Evolutionary conservation across 805 yeast species (phyloP).

Genomic region (Candida tibetensis): DNA sequence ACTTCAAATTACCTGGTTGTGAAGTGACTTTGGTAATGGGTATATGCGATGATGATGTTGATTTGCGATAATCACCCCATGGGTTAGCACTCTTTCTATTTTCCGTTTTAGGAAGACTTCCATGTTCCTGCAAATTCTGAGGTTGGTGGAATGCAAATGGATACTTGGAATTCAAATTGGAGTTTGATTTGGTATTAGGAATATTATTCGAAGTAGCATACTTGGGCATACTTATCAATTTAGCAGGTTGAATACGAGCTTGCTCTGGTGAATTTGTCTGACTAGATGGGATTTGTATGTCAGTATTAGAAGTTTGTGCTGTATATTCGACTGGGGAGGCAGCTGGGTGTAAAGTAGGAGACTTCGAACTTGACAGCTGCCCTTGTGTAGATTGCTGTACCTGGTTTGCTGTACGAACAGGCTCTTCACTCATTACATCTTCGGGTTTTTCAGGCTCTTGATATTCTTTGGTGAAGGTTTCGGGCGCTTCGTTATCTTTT

Average conservation of each 20-base stretch:
- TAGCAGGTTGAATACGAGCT: neutral
- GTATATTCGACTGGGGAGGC: neutral
- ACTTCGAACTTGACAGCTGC: neutral
- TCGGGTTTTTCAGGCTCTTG: too few species aligned
- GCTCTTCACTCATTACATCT: too few species aligned
- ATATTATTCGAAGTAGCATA: neutral
- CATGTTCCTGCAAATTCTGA: neutral
- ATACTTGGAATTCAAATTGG: conserved; percentile 1
- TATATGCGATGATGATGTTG: conserved; percentile 1
- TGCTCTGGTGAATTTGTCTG: neutral
- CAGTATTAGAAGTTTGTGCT: neutral
- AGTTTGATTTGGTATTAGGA: conserved; percentile 3
- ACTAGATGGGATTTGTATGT: neutral
- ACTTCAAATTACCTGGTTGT: conserved; percentile 1
- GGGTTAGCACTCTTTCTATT: conserved; percentile 26
- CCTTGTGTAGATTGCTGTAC: too few species aligned
- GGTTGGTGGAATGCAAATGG: conserved; percentile 9
- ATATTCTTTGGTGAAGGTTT: too few species aligned
- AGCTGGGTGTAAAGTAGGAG: neutral
- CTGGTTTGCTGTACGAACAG: too few species aligned
- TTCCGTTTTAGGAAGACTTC: neutral
- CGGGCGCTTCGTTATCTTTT: too few species aligned
- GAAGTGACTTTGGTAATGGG: conserved; percentile 6
- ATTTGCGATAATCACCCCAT: conserved; percentile 30
- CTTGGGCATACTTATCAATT: neutral